Conservation (phyloP, 2,329 filamentous ascomycete species). For the Scytalidium sp. region DNA sequence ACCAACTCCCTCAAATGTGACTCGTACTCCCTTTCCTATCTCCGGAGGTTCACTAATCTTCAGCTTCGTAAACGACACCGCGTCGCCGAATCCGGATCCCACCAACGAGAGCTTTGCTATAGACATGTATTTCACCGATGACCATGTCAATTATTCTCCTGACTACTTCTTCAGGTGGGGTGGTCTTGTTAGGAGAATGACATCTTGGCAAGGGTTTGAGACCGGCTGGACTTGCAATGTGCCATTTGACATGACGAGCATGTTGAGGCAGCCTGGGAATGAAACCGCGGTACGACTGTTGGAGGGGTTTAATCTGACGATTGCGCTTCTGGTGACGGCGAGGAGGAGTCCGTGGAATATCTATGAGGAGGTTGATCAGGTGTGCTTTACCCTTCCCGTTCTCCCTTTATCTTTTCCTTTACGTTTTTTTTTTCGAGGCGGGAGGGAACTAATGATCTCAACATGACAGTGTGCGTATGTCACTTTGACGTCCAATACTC, state of each 20-base stretch:
- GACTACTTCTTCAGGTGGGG: not conserved
- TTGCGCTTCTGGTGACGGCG: not conserved
- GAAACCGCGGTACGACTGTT: not conserved
- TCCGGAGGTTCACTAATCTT: not conserved
- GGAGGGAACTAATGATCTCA: not conserved
- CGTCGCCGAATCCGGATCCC: not conserved
- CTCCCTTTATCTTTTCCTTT: not conserved
- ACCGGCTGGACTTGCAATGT: not conserved
- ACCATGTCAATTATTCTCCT: not conserved
- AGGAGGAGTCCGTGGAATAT: not conserved
- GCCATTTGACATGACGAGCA: not conserved
- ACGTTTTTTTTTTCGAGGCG: not conserved
- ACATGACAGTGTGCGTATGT: not conserved
- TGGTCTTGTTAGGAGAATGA: not conserved
- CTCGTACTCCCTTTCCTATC: slow-evolving; percentile 2
- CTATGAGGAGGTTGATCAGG: not conserved
- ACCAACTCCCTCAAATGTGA: not conserved
- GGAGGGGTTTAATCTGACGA: not conserved
- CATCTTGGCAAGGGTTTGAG: not conserved
- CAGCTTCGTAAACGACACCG: not conserved
- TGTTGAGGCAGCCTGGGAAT: not conserved
- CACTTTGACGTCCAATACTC: not conserved
- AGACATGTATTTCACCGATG: not conserved
- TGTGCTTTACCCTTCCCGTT: not conserved
- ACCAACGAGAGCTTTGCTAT: not conserved